phyloP scores from a whole-genome alignment of 108 stramenopile genomes.

The Conticribra guillardii region DNA sequence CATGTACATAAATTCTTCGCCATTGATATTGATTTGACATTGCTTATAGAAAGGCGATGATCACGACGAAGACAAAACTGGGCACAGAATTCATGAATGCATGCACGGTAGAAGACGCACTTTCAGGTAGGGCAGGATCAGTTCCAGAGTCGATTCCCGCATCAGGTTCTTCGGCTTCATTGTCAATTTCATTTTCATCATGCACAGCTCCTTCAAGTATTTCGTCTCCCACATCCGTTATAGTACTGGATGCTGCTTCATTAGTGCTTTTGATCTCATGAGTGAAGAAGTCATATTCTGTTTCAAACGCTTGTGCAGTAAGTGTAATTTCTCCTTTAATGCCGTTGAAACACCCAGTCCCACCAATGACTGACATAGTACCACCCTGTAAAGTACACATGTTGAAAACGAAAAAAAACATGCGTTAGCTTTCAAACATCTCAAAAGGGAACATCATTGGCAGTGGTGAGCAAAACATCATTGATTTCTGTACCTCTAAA shows the following conservation, averaged over 20 bases:
- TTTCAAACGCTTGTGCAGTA: neutral
- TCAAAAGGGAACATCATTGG: neutral
- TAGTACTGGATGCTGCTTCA: too few species aligned
- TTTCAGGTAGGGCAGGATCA: neutral
- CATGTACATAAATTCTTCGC: too few species aligned
- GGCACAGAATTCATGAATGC: neutral
- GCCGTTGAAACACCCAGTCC: neutral
- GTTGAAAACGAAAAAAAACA: neutral
- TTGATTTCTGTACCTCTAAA: neutral
- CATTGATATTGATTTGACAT: too few species aligned
- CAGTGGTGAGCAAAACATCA: neutral
- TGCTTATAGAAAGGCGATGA: too few species aligned
- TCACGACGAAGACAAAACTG: neutral
- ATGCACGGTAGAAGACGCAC: neutral
- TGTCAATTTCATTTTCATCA: neutral
- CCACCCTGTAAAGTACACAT: neutral
- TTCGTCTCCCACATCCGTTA: too few species aligned
- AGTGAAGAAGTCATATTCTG: neutral
- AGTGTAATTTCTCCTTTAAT: neutral
- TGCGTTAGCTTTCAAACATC: neutral
- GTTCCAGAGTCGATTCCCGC: neutral
- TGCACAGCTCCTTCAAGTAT: neutral
- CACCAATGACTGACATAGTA: neutral
- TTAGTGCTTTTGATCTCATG: neutral
- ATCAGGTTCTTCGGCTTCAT: neutral